Evolutionary conservation across 2,329 filamentous ascomycete species (phyloP), one percentile per base, ranked within the genome.

Genomic region (Aureobasidium melanogenum): DNA sequence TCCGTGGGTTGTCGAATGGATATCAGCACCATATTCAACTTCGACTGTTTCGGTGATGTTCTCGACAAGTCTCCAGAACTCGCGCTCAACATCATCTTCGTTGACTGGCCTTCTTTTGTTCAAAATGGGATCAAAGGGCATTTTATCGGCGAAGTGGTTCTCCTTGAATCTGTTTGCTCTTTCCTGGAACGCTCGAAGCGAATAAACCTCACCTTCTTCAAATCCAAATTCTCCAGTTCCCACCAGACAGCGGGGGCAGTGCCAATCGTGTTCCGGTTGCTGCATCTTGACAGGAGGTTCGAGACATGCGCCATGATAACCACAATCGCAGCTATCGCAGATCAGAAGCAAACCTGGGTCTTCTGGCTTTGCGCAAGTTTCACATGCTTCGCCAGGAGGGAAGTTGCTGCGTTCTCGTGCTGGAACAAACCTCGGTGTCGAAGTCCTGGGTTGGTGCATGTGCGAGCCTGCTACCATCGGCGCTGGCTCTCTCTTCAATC

Each of bases 191-290:
- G 96, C 89, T 69, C 89, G 91, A 28, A 99, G 79, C 0, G 94
- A 99, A 74, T 99, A 99, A 24, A 97, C 83, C 4, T 92, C 92
- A 26, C 94, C 94, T 73, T 99, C 94, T 71, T 97, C 93, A 64
- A 99, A 99, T 0, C 94, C 94, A 69, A 96, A 99, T 66, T 97
- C 91, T 41, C 93, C 92, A 61, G 96, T 96, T 50, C 94, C 94
- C 26, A 99, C 94, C 28, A 99, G 83, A 72, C 94, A 99, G 69
- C 91, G 85, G 0, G 94, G 88, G 67, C 94, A 99, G 71, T 97
- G 93, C 94, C 94, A 99, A 70, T 97, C 94, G 58, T 86, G 82
- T 26, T 94, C 88, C 0, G 91, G 91, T 64, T 88, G 84, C 65
- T 88, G 85, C 9, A 82, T 78, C 67, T 87, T 88, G 46, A 96